phyloP scores from a whole-genome alignment of 768 basidiomycete species.

The Lyophyllum decastes region DNA sequence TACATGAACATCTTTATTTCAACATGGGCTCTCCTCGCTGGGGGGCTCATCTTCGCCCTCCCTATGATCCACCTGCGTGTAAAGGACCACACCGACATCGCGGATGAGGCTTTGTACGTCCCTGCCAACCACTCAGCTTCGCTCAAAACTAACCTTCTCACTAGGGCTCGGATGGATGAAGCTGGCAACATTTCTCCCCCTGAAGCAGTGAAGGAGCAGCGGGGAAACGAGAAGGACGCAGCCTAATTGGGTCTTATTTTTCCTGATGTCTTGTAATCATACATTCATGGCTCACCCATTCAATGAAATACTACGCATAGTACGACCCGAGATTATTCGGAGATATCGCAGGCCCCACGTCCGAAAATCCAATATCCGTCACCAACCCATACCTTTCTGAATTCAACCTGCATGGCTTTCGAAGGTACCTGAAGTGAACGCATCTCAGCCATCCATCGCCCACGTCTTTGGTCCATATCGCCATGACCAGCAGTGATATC shows the following conservation, averaged over 20 bases:
- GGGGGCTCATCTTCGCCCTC: slow-evolving; percentile 62
- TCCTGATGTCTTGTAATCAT: neutral
- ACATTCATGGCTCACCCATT: neutral
- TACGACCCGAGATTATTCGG: neutral
- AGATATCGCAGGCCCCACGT: too few relatives aligned
- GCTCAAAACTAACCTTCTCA: neutral
- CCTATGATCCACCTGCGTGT: slow-evolving; percentile 77
- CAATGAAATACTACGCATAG: neutral
- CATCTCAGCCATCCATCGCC: too few relatives aligned
- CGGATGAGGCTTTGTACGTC: slow-evolving; percentile 54
- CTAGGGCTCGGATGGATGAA: slow-evolving; percentile 41
- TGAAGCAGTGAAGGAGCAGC: neutral
- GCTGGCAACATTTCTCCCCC: slow-evolving; percentile 16
- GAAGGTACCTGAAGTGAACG: too few relatives aligned
- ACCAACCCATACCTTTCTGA: too few relatives aligned
- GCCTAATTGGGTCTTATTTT: neutral
- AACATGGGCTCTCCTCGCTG: slow-evolving; percentile 69
- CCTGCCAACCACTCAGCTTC: neutral
- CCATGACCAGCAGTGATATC: too few relatives aligned
- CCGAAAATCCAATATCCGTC: too few relatives aligned
- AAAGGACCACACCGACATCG: slow-evolving; percentile 53
- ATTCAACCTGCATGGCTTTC: too few relatives aligned
- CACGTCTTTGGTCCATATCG: too few relatives aligned
- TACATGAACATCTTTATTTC: slow-evolving; percentile 76
- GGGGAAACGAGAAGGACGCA: neutral